Evolutionary conservation across 2,329 filamentous ascomycete species (phyloP), one percentile per base, ranked within the genome.

Genomic region (Diaporthe aspalathi): DNA sequence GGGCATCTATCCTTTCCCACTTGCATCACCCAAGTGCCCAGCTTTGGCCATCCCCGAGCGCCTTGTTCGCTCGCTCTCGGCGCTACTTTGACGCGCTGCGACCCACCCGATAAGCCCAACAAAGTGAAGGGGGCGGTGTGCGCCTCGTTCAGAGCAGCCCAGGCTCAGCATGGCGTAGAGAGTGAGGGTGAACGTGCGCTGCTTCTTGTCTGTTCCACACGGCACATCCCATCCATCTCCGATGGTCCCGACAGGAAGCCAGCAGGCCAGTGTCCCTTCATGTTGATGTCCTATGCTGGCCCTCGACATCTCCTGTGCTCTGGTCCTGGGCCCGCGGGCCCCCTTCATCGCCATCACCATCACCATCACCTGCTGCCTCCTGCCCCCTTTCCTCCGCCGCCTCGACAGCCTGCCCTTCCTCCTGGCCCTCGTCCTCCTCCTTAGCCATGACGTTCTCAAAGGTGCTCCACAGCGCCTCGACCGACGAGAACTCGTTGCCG

Each of bases 401-500:
- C 2, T 78, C 77, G 62, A 76, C 73, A 35, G 62, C 32, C 9
- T 5, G 5, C 32, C 32, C 32, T 9, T 35, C 32, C 32, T 9
- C 32, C 32, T 35, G 32, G 32, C 32, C 73, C 57, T 78, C 77
- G 57, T 83, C 84, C 3, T 83, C 82, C 70, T 92, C 88, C 77
- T 92, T 93, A 11, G 90, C 93, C 95, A 98, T 98, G 76, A 98
- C 95, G 75, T 92, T 93, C 83, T 99, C 96, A 79, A 99, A 98
- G 78, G 97, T 94, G 49, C 93, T 97, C 96, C 96, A 99, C 20
- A 99, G 87, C 38, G 94, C 94, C 81, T 99, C 96, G 53, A 99
- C 96, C 5, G 94, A 95, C n/a, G 93, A 92, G 83, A 99, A 98
- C 79, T 99, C 96, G 82, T 97, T 97, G 47, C 96, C 96, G 67